Percentiles rank a stretch among this genome's conserved stretches.
Evolutionary conservation across 2,329 filamentous ascomycete species (phyloP).

Genomic region (Hymenoscyphus infarciens): DNA sequence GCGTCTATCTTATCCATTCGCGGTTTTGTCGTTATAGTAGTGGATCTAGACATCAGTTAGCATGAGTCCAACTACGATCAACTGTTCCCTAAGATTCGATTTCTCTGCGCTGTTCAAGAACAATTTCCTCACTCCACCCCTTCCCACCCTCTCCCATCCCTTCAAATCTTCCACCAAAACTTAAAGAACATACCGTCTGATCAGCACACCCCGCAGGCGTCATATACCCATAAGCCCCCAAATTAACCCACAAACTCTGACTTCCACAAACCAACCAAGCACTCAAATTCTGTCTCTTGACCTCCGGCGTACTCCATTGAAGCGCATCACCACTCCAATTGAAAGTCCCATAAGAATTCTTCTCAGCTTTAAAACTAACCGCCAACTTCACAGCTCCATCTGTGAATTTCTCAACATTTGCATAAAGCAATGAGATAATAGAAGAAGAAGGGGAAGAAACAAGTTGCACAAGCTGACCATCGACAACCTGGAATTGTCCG

Average conservation of each 20-base stretch:
- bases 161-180: too few relatives aligned
- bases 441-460: conserved; percentile 11
- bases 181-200: conserved; percentile 47
- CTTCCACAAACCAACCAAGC: conserved; percentile 57
- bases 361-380: conserved; percentile 48
- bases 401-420: conserved; percentile 38
- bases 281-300: conserved; percentile 51
- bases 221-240: conserved; percentile 55
- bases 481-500: conserved; percentile 54
- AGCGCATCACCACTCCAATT: conserved; percentile 55
- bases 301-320: conserved; percentile 48
- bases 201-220: conserved; percentile 53
- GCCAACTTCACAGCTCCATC: conserved; percentile 42
- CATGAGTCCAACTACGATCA: not conserved
- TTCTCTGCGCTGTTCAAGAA: too few relatives aligned
- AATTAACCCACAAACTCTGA: conserved; percentile 53
- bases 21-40: conserved; percentile 41
- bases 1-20: conserved; percentile 18
- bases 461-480: conserved; percentile 46
- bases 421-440: conserved; percentile 25
- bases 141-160: too few relatives aligned
- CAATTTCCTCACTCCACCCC: too few relatives aligned
- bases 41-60: conserved; percentile 36
- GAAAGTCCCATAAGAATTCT: conserved; percentile 55
- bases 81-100: not conserved